Evolutionary conservation across 2,329 filamentous ascomycete species (phyloP), one percentile per base, ranked within the genome.

Genomic region (Aureobasidium vineae): DNA sequence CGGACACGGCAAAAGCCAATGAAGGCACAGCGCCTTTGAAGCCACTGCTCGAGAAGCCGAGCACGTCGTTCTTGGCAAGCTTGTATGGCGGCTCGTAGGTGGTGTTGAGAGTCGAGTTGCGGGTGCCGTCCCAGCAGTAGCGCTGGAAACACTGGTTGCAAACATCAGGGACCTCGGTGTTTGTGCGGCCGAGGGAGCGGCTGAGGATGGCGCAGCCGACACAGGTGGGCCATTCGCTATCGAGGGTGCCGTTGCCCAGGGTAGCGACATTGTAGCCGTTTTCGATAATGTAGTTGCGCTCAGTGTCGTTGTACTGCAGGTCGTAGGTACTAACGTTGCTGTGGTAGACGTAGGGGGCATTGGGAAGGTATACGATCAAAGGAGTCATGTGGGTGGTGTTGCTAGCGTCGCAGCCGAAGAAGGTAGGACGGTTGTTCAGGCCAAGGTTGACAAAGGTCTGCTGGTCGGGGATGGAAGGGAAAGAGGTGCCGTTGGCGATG

Each of bases 41-140:
- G 40, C 43, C 45, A 16, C 52, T 15, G 36, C 2, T 60, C 31
- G 41, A 36, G 43, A 53, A 67, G 41, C 45, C 36, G 15, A 63
- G 52, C 28, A 57, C 54, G 15, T 63, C 66, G 47, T 50, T n/a
- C 43, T 53, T 40, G 26, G 60, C n/a, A 15, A 68, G 53, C 60
- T 67, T 68, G 52, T 11, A 50, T 6, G 54, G 33, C 0, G 68
- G 68, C 26, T 53, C 57, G 54, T 69, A 69, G 40, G 60, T 67
- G 40, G 53, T 66, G 65, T 64, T 63, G 5, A n/a, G 70, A 0
- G 78, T 79, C 47, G 73, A 77, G 49, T 83, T 78, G 7, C 79
- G 67, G 1, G 85, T 90, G n/a, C 95, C 95, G 75, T 97, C 86
- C 95, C 95, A 99, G 84, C 95, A 99, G 80, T 97, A 97, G 23